Conservation (phyloP, 2,329 filamentous ascomycete genomes). For the Paecilomyces fulvus region DNA sequence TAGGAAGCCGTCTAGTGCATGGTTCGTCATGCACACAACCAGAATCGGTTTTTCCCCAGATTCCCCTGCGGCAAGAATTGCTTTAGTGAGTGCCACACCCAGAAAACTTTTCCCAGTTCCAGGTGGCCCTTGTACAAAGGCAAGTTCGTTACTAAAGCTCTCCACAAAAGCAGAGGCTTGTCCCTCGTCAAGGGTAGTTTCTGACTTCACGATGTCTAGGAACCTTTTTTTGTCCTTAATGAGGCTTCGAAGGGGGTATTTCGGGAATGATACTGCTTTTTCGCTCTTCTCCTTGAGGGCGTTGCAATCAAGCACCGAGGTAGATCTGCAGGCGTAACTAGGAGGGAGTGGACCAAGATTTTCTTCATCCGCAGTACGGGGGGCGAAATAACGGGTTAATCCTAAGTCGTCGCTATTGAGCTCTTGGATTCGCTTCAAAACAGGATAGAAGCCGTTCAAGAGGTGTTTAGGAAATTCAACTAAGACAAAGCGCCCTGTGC, state of each 20-base stretch:
- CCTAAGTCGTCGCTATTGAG: constrained; percentile 7
- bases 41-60: constrained; percentile 17
- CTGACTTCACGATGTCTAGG: constrained; percentile 4
- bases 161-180: constrained; percentile 15
- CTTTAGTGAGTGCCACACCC: constrained; percentile 12
- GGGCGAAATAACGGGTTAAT: constrained; percentile 13
- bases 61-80: constrained; percentile 15
- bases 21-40: constrained; percentile 23
- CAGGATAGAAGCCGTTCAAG: constrained; percentile 10
- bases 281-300: background rate
- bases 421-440: constrained; percentile 10
- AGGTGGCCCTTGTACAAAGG: constrained; percentile 20
- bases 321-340: constrained; percentile 1
- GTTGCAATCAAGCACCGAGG: background rate
- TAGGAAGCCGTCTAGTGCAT: constrained; percentile 23
- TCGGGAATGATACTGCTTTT: background rate
- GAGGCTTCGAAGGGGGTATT: background rate
- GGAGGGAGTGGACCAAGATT: constrained; percentile 5
- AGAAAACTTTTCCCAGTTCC: constrained; percentile 19
- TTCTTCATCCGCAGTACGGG: constrained; percentile 2
- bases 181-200: constrained; percentile 14
- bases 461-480: constrained; percentile 13
- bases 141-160: constrained; percentile 10
- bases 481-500: constrained; percentile 9
- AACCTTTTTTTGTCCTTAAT: constrained; percentile 4